Evolutionary conservation across 768 basidiomycete species (phyloP).

Genomic region (Russula emetica): DNA sequence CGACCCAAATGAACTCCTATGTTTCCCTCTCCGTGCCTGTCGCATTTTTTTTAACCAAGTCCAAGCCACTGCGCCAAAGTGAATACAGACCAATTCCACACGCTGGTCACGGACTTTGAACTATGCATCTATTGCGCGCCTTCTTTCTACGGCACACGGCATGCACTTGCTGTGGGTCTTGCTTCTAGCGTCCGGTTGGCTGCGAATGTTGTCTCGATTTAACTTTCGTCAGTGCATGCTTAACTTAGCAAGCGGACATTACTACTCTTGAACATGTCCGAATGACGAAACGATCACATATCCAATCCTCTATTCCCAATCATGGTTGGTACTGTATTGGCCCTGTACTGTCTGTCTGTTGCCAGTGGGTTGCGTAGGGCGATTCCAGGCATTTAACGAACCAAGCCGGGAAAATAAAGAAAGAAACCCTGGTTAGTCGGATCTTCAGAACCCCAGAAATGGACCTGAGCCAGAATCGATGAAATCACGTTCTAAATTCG

Average conservation of each 20-base stretch:
- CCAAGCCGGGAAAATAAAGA: too few species aligned
- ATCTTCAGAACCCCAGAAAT: neutral
- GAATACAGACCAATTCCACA: neutral
- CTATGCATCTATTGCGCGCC: neutral
- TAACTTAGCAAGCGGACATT: neutral
- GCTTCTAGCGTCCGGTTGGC: neutral
- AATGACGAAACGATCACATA: neutral
- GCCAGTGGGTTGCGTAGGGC: too few species aligned
- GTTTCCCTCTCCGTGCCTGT: neutral
- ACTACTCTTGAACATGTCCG: neutral
- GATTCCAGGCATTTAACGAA: neutral
- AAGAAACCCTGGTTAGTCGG: neutral
- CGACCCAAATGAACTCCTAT: neutral
- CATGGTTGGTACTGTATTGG: neutral
- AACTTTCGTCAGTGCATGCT: neutral
- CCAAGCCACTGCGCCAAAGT: neutral
- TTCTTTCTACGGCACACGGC: neutral
- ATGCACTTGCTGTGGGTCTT: slow-evolving; percentile 8
- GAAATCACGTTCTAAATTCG: neutral
- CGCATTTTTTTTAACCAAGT: neutral
- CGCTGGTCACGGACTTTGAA: slow-evolving; percentile 12
- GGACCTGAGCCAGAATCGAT: neutral
- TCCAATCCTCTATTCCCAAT: neutral
- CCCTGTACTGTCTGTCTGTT: neutral
- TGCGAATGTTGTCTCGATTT: neutral